A percentile compares a stretch with the other conserved stretches of the same genome.
Conservation (phyloP, 2,329 filamentous ascomycete species). For the Claviceps cyperi region DNA sequence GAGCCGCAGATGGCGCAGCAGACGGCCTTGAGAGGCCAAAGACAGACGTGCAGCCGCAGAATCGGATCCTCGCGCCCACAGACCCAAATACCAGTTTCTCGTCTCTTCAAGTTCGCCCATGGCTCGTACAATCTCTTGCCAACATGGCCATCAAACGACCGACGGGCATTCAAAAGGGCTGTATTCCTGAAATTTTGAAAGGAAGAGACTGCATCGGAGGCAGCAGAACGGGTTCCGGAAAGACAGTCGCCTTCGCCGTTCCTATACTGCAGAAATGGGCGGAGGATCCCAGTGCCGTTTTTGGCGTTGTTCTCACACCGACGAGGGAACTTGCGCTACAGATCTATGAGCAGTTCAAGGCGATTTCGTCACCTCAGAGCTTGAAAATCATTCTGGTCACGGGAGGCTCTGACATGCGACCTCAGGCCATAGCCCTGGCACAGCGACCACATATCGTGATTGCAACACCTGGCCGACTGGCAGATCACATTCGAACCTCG, state of each 20-base stretch:
- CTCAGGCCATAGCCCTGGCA: constrained; percentile 73
- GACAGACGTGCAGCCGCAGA: constrained; percentile 12
- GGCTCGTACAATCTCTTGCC: constrained; percentile 69
- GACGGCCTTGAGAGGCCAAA: constrained; percentile 9
- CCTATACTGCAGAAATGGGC: constrained; percentile 92
- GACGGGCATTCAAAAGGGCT: constrained; percentile 83
- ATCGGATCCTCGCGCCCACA: constrained; percentile 33
- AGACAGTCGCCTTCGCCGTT: constrained; percentile 90
- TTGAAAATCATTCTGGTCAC: constrained; percentile 84
- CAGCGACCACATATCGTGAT: constrained; percentile 82
- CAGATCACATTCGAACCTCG: constrained; percentile 84
- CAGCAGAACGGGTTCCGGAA: constrained; percentile 88
- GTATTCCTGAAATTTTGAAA: constrained; percentile 83
- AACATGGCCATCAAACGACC: constrained; percentile 73
- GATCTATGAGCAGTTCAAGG: constrained; percentile 91
- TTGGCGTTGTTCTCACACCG: constrained; percentile 76
- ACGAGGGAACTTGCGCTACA: constrained; percentile 87
- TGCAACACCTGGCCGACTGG: constrained; percentile 81
- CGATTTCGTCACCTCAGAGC: constrained; percentile 74
- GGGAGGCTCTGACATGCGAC: constrained; percentile 82
- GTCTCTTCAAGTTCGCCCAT: constrained; percentile 60
- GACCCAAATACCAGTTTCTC: constrained; percentile 53
- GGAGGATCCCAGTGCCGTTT: constrained; percentile 82
- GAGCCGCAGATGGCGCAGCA: constrained; percentile 18
- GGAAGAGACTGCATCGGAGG: constrained; percentile 92